Conservation (phyloP, 208 protist genomes). For the Leishmania arabica region DNA sequence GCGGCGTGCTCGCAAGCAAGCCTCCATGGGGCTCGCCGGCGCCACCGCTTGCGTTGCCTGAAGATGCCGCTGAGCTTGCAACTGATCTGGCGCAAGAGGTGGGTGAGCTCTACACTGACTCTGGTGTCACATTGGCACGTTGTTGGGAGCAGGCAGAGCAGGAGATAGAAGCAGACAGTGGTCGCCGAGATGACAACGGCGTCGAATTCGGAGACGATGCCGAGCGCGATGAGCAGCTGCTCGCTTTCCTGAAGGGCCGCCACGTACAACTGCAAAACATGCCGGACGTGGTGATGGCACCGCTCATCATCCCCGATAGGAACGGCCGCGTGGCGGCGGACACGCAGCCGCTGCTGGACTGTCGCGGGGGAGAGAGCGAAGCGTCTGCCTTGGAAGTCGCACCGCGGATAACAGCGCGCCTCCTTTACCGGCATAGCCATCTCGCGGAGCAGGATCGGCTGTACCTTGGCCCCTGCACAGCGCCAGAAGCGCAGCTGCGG, state of each 20-base stretch:
- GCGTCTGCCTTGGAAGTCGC: not conserved
- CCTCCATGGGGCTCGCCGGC: not conserved
- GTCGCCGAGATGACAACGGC: not conserved
- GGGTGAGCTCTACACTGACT: not conserved
- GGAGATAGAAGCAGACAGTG: not conserved
- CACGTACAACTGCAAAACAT: conserved; percentile 20
- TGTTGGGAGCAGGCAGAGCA: not conserved
- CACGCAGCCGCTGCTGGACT: not conserved
- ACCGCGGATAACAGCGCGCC: conserved; percentile 1
- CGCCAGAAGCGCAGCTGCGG: conserved; percentile 39
- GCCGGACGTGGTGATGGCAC: conserved; percentile 3
- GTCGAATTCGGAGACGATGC: conserved; percentile 25
- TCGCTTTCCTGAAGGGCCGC: conserved; percentile 11
- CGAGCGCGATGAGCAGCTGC: conserved; percentile 12
- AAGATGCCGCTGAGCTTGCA: conserved; percentile 14
- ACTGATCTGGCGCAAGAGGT: conserved; percentile 14
- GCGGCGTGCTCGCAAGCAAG: not conserved
- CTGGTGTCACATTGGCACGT: not conserved
- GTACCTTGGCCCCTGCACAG: conserved; percentile 59
- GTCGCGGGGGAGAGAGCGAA: not conserved
- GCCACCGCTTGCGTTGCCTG: conserved; percentile 5
- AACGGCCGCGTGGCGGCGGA: conserved; percentile 12
- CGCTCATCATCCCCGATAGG: conserved; percentile 30
- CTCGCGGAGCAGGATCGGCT: conserved; percentile 54
- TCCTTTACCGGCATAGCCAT: conserved; percentile 33